Evolutionary conservation across 164 flowering plant species (phyloP).

Genomic region (Dillenia turbinata): DNA sequence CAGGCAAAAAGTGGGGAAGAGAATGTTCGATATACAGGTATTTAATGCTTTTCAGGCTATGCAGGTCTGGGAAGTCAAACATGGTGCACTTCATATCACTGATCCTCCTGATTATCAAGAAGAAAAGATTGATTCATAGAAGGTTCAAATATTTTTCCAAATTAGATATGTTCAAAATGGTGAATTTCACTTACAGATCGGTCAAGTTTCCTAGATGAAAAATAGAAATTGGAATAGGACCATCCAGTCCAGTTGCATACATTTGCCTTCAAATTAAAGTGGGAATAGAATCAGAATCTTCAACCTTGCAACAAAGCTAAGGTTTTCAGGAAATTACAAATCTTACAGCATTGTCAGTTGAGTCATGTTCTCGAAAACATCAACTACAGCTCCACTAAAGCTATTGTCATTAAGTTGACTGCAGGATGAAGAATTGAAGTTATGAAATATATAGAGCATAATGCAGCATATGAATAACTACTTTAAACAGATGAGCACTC

Average conservation of each 20-base stretch:
- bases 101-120: conserved; percentile 47
- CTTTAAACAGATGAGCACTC: conserved; percentile 10
- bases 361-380: conserved; percentile 45
- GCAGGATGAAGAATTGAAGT: conserved; percentile 13
- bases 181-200: conserved; percentile 45
- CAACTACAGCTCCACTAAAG: conserved; percentile 51
- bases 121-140: too few species aligned
- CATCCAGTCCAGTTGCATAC: conserved; percentile 58
- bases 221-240: conserved; percentile 61
- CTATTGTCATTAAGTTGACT: conserved; percentile 62
- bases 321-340: background rate
- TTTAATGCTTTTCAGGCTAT: conserved; percentile 27
- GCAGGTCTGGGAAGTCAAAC: conserved; percentile 42
- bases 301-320: background rate
- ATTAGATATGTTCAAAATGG: background rate
- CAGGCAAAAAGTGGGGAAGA: background rate
- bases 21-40: conserved; percentile 41
- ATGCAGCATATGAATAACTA: too few species aligned
- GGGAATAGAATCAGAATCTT: too few species aligned
- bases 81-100: conserved; percentile 51
- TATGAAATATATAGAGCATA: background rate
- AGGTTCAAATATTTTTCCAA: background rate
- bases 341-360: conserved; percentile 49
- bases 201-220: conserved; percentile 36
- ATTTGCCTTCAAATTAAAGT: conserved; percentile 35